Evolutionary conservation across 371 early-diverging fungal species (phyloP), one percentile per base, ranked within the genome.

Genomic region (Mortierella sp.): DNA sequence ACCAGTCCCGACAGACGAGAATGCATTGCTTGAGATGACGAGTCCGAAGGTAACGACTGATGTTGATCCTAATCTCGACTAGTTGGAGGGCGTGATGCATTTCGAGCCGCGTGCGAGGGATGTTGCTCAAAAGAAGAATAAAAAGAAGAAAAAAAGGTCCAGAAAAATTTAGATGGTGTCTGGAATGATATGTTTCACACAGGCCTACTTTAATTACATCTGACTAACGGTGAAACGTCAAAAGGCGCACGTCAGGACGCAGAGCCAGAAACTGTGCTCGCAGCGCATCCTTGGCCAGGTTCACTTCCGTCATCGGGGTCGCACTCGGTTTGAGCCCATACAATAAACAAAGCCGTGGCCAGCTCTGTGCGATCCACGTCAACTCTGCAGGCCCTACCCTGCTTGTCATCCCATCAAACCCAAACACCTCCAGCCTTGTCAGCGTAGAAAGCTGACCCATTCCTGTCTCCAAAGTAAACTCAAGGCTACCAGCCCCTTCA

Each of bases 1-100:
- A 63, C 65, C 65, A 63, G 32, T 63, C 65, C 18, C 65, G 65
- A 35, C 65, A 63, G 65, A 63, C 65, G 65, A 63, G 65, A 32
- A 63, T 63, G 65, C 65, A 63, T 63, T 35, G 65, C 35, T 63
- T 63, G 65, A 63, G 65, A 35, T 63, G 38, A 4, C 16, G 4
- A 21, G 8, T 18, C 21, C 4, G 7, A 12, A 63, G 65, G 65
- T 32, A 63, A 21, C 21, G 16, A 1, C 65, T 21, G 21, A 63
- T 63, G 65, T 35, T 4, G 35, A 16, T 16, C 21, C 14, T 63
- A 35, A 63, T 63, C 21, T 63, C 65, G 35, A 18, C 18, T 32
- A 63, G 35, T 68, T 68, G 43, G 24, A 68, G 43, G 24, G 41
- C 68, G 68, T 38, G 68, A 68, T 68, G 68, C 68, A 38, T 68